phyloP scores from a whole-genome alignment of 164 flowering plant genomes.

The Magnolia changhungtana region DNA sequence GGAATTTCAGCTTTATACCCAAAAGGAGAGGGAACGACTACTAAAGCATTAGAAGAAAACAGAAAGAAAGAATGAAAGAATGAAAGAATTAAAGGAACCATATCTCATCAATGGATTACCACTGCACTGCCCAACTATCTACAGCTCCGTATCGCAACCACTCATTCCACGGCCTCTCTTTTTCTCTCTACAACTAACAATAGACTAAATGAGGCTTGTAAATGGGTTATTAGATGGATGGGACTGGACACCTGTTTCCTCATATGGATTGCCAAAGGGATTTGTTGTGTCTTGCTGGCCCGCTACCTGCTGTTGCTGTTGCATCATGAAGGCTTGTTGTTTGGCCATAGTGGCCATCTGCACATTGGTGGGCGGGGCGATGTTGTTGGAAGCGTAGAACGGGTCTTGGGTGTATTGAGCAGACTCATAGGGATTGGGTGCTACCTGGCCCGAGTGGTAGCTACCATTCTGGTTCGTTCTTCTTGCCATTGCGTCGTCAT shows the following conservation, averaged over 20 bases:
- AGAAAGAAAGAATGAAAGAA: not conserved
- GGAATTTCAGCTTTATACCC: not conserved
- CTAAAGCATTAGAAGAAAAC: not conserved
- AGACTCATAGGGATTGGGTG: slow-evolving; percentile 32
- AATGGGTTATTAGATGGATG: slow-evolving; percentile 21
- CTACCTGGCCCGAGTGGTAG: slow-evolving; percentile 18
- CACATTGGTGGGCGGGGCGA: slow-evolving; percentile 22
- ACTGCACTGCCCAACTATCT: slow-evolving; percentile 1
- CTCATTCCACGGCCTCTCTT: too few relatives aligned
- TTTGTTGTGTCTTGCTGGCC: slow-evolving; percentile 14
- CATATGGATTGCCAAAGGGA: slow-evolving; percentile 31
- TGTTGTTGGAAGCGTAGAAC: slow-evolving; percentile 17
- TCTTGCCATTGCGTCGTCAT: slow-evolving; percentile 29
- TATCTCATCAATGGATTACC: not conserved
- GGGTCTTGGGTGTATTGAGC: slow-evolving; percentile 23
- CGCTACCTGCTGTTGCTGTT: slow-evolving; percentile 20
- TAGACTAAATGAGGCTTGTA: slow-evolving; percentile 18
- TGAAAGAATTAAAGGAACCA: not conserved
- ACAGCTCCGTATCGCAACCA: not conserved
- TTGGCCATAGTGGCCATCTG: slow-evolving; percentile 26
- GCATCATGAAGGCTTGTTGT: slow-evolving; percentile 23
- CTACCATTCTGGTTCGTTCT: slow-evolving; percentile 18
- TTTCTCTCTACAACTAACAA: not conserved
- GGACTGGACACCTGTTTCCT: slow-evolving; percentile 5
- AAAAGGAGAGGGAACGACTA: not conserved